These are phyloP conservation scores for Oxytropis ochrocephala DNA, from an alignment of 306 rosid species.

Conservation along the genomic window DNA sequence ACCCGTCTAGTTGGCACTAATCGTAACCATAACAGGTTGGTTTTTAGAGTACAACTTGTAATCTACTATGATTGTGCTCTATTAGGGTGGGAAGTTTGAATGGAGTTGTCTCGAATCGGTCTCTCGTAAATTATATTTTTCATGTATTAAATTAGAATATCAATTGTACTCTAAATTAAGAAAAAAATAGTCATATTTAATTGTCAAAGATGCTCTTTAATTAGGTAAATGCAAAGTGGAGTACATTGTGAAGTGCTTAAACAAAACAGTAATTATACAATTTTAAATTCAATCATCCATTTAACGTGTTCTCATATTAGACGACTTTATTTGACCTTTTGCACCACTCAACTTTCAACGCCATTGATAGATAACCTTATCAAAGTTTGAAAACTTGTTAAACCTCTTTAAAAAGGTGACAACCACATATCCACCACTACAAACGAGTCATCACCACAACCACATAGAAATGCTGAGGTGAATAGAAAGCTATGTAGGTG, in stretches of 20 bases:
- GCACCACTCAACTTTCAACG: slow-evolving; percentile 26
- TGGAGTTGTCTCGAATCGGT: no score
- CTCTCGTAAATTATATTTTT: no score
- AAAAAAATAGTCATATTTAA: no score
- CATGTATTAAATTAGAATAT: no score
- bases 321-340: slow-evolving; percentile 7
- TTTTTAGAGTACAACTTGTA: no score
- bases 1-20: no score
- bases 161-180: no score
- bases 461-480: slow-evolving; percentile 44
- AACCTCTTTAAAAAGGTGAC: slow-evolving; percentile 4
- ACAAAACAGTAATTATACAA: background rate
- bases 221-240: no score
- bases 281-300: background rate
- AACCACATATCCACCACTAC: slow-evolving; percentile 35
- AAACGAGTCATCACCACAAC: slow-evolving; percentile 24
- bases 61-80: no score
- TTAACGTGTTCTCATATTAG: background rate
- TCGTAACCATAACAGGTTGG: no score
- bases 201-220: no score
- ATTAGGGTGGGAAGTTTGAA: no score
- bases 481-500: slow-evolving; percentile 22
- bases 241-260: background rate
- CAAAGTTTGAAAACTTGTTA: slow-evolving; percentile 25
- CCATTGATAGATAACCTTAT: slow-evolving; percentile 11